These are phyloP conservation scores for Solanum chilense DNA, from an alignment of 257 asterid species.

Conservation along the genomic window DNA sequence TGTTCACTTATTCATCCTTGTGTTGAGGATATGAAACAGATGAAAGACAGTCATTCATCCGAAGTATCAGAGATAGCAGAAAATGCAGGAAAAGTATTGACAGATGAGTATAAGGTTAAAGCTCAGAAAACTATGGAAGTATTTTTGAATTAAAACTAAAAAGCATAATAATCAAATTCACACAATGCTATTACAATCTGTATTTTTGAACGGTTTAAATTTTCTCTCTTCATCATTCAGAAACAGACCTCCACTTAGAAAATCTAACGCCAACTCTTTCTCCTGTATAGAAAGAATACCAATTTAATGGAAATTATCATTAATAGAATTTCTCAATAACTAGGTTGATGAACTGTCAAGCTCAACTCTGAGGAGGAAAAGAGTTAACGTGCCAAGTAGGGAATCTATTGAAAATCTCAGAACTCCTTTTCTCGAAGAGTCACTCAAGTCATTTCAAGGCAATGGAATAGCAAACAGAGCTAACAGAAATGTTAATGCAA, in stretches of 20 bases:
- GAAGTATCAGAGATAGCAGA: slow-evolving; percentile 24
- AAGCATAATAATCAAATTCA: not conserved
- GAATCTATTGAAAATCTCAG: slow-evolving; percentile 24
- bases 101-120: slow-evolving; percentile 41
- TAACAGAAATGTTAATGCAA: not conserved
- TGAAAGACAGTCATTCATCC: slow-evolving; percentile 11
- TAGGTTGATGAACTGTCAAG: slow-evolving; percentile 29
- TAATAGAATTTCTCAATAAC: not conserved
- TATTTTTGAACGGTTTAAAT: not conserved
- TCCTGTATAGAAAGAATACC: not conserved
- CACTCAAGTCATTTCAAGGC: slow-evolving; percentile 6
- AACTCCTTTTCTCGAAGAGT: slow-evolving; percentile 9
- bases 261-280: not conserved
- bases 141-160: not conserved
- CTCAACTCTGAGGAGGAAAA: slow-evolving; percentile 15
- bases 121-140: not conserved
- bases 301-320: too few species aligned
- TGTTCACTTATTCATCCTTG: slow-evolving; percentile 4
- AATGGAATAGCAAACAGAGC: slow-evolving; percentile 2
- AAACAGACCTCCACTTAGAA: not conserved
- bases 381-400: slow-evolving; percentile 18
- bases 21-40: slow-evolving; percentile 12
- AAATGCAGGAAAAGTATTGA: slow-evolving; percentile 28
- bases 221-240: not conserved
- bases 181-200: not conserved